Conservation (phyloP, 2,329 filamentous ascomycete species). For the Phoma herbarum region DNA sequence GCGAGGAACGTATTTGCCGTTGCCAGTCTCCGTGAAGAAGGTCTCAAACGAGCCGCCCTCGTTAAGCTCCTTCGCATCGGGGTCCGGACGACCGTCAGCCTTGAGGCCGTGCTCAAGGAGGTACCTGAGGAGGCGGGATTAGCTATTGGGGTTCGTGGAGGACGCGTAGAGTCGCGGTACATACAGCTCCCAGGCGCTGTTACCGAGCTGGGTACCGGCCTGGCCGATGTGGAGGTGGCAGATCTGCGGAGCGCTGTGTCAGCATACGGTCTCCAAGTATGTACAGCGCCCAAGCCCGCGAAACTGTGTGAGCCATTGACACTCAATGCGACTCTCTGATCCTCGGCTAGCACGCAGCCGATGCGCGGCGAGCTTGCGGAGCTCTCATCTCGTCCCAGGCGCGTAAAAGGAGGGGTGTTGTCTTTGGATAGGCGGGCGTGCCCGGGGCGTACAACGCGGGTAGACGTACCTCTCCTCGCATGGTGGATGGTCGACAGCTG, state of each 20-base stretch:
- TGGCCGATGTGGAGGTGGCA: constrained; percentile 74
- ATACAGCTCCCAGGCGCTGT: constrained; percentile 80
- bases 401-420: constrained; percentile 21
- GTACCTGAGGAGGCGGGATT: constrained; percentile 61
- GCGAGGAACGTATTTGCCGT: constrained; percentile 75
- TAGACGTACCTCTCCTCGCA: constrained; percentile 53
- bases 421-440: constrained; percentile 31
- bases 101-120: constrained; percentile 76
- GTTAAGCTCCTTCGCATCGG: constrained; percentile 66
- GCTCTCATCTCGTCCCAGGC: constrained; percentile 18
- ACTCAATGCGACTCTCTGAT: constrained; percentile 11
- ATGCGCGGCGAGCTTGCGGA: constrained; percentile 13
- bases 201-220: constrained; percentile 77
- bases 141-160: constrained; percentile 27
- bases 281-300: background rate
- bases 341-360: constrained; percentile 9
- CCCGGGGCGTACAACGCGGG: constrained; percentile 26
- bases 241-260: constrained; percentile 57
- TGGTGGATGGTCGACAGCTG: constrained; percentile 44
- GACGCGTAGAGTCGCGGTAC: constrained; percentile 43
- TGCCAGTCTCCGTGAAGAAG: constrained; percentile 77
- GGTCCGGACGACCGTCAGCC: constrained; percentile 70
- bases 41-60: constrained; percentile 74
- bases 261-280: constrained; percentile 18
- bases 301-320: constrained; percentile 1